Evolutionary conservation across 2,329 filamentous ascomycete species (phyloP), one percentile per base, ranked within the genome.

Genomic region (Rosellinia necatrix): DNA sequence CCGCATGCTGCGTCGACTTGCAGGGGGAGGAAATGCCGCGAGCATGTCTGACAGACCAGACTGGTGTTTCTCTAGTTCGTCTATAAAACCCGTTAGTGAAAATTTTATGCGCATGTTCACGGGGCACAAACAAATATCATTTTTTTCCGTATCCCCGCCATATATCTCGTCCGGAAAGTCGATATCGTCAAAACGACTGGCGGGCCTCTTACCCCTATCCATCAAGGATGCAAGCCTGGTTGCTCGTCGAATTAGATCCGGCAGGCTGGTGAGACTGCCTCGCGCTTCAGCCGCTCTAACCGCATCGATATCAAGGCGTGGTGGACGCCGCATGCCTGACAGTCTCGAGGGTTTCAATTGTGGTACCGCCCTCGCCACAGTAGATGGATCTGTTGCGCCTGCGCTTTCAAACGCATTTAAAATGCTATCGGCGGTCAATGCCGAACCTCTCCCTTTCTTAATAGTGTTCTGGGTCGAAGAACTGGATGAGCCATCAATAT

Each of bases 261-360:
- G 89, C 56, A 99, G 77, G 73, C 92, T 97, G 1, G 94, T 97
- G 61, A 96, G 79, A 70, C 92, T 97, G 3, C 91, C 92, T 67
- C 94, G 85, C 1, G 88, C 84, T 72, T 97, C 91, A 13, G 90
- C 90, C 48, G 88, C 86, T 62, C 86, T 83, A 3, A 96, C 89
- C 3, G 90, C 90, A 68, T 92, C 87, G 21, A 97, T 88, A 68
- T 97, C 86, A 3, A 97, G 76, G 30, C 83, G 84, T 3, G 91
- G 89, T 27, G 93, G 92, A 44, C 82, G 75, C 62, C 80, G 76
- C 53, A 86, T 77, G 10, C 80, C 81, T 9, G 84, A 85, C 21
- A 84, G 63, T 15, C 75, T 81, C 61, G 72, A 78, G 0, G 72
- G 59, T 37, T 70, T 66, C 15, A 68, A 63, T 17, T 66, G 68